phyloP scores from a whole-genome alignment of 2,329 filamentous ascomycete species.

The Xylariales sp. region DNA sequence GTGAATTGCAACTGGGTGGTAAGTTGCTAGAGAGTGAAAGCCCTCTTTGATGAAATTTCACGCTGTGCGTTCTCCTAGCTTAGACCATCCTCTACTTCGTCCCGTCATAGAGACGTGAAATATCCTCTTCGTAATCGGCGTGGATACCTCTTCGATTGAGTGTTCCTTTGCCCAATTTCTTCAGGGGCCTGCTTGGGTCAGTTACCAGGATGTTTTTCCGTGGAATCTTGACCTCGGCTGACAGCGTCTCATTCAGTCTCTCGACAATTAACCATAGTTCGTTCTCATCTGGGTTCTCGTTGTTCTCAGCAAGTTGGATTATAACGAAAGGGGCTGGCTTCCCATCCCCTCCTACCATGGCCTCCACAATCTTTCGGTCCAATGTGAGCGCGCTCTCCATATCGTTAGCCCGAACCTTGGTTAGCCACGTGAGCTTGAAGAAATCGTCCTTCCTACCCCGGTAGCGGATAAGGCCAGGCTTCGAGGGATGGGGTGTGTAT shows the following conservation, averaged over 20 bases:
- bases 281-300: not conserved
- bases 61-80: too few species aligned
- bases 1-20: too few species aligned
- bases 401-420: conserved; percentile 3
- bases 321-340: conserved; percentile 4
- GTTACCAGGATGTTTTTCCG: conserved; percentile 5
- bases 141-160: conserved; percentile 5
- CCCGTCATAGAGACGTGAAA: not conserved
- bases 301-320: not conserved
- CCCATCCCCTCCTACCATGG: conserved; percentile 9
- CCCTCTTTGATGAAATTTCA: too few species aligned
- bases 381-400: conserved; percentile 5
- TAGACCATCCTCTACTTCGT: too few species aligned
- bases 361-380: not conserved
- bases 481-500: conserved; percentile 5
- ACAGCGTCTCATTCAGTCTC: conserved; percentile 1
- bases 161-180: conserved; percentile 7
- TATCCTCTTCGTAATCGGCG: conserved; percentile 7
- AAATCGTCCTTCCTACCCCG: conserved; percentile 5
- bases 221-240: conserved; percentile 5
- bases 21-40: too few species aligned
- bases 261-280: not conserved
- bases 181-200: not conserved
- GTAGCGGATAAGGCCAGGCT: conserved; percentile 4
- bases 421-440: conserved; percentile 8